phyloP scores from a whole-genome alignment of 768 basidiomycete species.

The Tulasnella calospora region DNA sequence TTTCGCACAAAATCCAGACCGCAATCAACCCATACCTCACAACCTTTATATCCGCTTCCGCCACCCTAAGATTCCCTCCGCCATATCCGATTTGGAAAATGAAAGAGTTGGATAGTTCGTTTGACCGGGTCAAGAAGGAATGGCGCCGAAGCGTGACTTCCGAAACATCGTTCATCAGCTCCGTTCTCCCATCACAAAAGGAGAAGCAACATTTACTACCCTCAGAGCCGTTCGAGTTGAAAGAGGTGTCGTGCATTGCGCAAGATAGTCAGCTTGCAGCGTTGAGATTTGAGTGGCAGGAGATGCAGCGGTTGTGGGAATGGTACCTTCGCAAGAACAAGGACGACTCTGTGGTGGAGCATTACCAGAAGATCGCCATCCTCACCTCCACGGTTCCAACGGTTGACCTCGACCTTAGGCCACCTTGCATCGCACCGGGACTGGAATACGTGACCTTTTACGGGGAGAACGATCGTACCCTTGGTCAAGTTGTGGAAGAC shows the following conservation, averaged over 20 bases:
- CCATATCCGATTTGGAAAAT: conserved; percentile 83
- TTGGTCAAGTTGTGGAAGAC: conserved; percentile 89
- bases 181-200: background rate
- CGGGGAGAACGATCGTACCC: conserved; percentile 84
- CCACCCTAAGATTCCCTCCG: conserved; percentile 85
- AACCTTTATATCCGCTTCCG: conserved; percentile 90
- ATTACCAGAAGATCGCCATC: conserved; percentile 83
- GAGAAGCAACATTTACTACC: background rate
- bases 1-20: conserved; percentile 73
- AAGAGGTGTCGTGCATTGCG: conserved; percentile 62
- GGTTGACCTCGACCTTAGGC: conserved; percentile 59
- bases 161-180: conserved; percentile 21
- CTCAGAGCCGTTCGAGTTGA: conserved; percentile 37
- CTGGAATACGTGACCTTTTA: conserved; percentile 81
- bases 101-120: conserved; percentile 78
- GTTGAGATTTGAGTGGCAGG: conserved; percentile 75
- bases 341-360: conserved; percentile 84
- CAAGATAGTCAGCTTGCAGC: conserved; percentile 66
- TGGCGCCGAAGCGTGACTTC: conserved; percentile 41
- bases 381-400: conserved; percentile 74
- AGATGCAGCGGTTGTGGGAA: conserved; percentile 87
- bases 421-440: conserved; percentile 53
- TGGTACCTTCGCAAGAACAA: conserved; percentile 87
- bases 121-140: conserved; percentile 60
- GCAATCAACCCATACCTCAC: conserved; percentile 77